A percentile compares a stretch with the other conserved stretches of the same genome.
Conservation (phyloP, 2,329 filamentous ascomycete species). For the Zarea fungicola region DNA sequence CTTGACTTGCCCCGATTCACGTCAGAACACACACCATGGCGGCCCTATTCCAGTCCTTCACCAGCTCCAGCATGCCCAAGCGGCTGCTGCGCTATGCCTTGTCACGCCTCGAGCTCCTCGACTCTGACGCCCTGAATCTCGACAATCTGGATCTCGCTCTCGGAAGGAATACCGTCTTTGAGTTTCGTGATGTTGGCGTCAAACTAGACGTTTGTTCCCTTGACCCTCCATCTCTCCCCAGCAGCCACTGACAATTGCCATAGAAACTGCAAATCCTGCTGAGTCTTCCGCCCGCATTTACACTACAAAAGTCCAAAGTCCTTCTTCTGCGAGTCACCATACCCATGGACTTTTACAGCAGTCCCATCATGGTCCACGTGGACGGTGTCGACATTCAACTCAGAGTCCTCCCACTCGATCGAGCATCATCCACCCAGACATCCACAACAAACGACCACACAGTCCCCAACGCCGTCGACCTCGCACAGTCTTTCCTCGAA, state of each 20-base stretch:
- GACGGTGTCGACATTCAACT: slow-evolving; percentile 73
- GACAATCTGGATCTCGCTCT: slow-evolving; percentile 80
- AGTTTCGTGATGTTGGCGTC: slow-evolving; percentile 81
- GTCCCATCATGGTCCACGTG: slow-evolving; percentile 75
- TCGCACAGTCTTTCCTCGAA: slow-evolving; percentile 74
- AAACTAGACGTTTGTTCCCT: slow-evolving; percentile 60
- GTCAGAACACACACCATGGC: slow-evolving; percentile 52
- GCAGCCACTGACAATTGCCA: slow-evolving; percentile 18
- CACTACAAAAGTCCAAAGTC: slow-evolving; percentile 69
- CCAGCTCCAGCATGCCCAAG: slow-evolving; percentile 75
- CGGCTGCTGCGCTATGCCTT: slow-evolving; percentile 82
- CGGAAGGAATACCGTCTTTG: slow-evolving; percentile 76
- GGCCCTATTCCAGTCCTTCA: slow-evolving; percentile 62
- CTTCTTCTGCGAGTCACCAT: slow-evolving; percentile 73
- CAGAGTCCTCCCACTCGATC: slow-evolving; percentile 38
- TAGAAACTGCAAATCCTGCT: slow-evolving; percentile 76
- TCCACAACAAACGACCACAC: slow-evolving; percentile 25
- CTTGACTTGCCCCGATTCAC: neutral
- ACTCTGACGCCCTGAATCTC: slow-evolving; percentile 79
- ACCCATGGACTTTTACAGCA: slow-evolving; percentile 82
- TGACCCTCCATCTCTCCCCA: neutral
- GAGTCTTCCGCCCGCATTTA: slow-evolving; percentile 66
- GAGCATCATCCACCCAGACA: slow-evolving; percentile 40
- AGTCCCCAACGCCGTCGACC: slow-evolving; percentile 65
- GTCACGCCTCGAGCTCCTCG: slow-evolving; percentile 76